phyloP scores from a whole-genome alignment of 2,329 filamentous ascomycete genomes.

The Sclerotinia borealis region DNA sequence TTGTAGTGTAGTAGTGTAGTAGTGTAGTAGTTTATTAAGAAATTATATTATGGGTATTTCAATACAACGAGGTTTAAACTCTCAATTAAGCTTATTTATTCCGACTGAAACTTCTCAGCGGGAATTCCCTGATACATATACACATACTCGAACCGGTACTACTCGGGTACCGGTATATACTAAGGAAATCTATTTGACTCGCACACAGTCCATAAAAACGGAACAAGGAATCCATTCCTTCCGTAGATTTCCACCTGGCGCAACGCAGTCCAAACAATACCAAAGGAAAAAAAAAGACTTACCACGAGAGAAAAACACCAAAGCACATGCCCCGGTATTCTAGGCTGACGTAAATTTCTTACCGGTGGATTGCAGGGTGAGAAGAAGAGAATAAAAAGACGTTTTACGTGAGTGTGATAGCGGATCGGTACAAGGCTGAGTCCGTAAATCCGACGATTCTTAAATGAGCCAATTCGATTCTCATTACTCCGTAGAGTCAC shows the following conservation, averaged over 20 bases:
- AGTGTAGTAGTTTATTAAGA: too few species aligned
- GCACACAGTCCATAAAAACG: not conserved
- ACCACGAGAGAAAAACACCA: not conserved
- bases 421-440: slow-evolving; percentile 7
- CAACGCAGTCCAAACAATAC: not conserved
- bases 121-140: not conserved
- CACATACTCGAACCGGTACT: too few species aligned
- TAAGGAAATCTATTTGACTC: not conserved
- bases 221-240: not conserved
- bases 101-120: not conserved
- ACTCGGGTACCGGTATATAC: too few species aligned
- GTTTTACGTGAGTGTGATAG: not conserved
- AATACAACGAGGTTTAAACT: not conserved
- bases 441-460: slow-evolving; percentile 1
- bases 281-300: not conserved
- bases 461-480: too few species aligned
- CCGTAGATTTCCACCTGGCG: not conserved
- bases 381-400: too few species aligned
- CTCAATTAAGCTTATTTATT: not conserved
- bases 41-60: not conserved
- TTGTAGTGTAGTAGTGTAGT: too few species aligned
- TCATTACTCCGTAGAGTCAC: too few species aligned
- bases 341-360: not conserved
- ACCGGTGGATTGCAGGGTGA: not conserved
- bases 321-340: not conserved